phyloP scores from a whole-genome alignment of 257 asterid species.

The Nicotiana undulata region DNA sequence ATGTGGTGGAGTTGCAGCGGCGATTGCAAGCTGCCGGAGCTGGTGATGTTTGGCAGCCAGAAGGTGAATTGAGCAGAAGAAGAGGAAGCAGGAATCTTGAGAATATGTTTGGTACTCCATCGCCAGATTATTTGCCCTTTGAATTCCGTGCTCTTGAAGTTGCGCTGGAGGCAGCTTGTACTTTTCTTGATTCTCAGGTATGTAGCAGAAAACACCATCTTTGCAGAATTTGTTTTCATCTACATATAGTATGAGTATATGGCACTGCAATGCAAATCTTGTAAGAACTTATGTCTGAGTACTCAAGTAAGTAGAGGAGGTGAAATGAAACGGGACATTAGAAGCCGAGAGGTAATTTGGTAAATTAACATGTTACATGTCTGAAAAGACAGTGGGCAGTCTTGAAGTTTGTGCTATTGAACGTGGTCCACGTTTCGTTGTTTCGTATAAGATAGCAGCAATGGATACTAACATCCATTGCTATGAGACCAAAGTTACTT shows the following conservation, averaged over 20 bases:
- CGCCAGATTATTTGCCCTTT: slow-evolving; percentile 97
- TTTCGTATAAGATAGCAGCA: not conserved
- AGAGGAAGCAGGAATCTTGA: slow-evolving; percentile 72
- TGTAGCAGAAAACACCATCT: not conserved
- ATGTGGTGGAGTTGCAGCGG: slow-evolving; percentile 93
- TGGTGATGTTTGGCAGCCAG: slow-evolving; percentile 88
- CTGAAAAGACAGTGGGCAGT: not conserved
- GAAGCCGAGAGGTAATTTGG: not conserved
- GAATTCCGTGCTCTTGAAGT: slow-evolving; percentile 99
- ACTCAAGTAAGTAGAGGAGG: not conserved
- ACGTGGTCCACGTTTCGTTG: not conserved
- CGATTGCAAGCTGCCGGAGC: slow-evolving; percentile 74
- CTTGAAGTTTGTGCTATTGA: not conserved
- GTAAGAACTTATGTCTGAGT: not conserved
- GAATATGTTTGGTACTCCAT: slow-evolving; percentile 48
- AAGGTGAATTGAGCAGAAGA: slow-evolving; percentile 56
- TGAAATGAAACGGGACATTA: not conserved
- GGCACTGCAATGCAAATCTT: not conserved
- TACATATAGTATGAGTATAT: not conserved
- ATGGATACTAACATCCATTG: not conserved
- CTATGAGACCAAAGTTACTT: not conserved
- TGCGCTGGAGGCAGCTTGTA: slow-evolving; percentile 97
- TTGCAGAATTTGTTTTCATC: not conserved
- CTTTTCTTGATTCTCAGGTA: slow-evolving; percentile 95
- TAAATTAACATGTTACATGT: not conserved